Percentiles rank a stretch among this genome's conserved stretches.
These are phyloP conservation scores for Fusarium incarnatum DNA, from an alignment of 2,329 filamentous ascomycete species.

Conservation along the genomic window DNA sequence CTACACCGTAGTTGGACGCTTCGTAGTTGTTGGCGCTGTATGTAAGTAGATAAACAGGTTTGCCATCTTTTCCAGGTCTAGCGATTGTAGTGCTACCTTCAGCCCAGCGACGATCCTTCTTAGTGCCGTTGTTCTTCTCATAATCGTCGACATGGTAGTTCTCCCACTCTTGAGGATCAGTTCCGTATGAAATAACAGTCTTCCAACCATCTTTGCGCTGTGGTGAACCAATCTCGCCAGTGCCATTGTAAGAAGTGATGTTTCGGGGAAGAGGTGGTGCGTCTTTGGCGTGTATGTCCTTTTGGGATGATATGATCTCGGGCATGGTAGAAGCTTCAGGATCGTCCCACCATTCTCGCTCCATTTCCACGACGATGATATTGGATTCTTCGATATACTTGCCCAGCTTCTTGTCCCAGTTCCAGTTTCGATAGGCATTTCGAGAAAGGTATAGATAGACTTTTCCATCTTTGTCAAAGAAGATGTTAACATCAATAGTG, in stretches of 20 bases:
- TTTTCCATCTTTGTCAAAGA: conserved; percentile 55
- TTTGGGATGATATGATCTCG: conserved; percentile 47
- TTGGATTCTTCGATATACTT: conserved; percentile 55
- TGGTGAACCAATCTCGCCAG: conserved; percentile 50
- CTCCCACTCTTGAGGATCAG: conserved; percentile 52
- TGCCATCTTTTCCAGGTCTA: conserved; percentile 36
- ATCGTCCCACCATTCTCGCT: conserved; percentile 53
- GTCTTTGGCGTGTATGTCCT: conserved; percentile 45
- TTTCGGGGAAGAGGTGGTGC: conserved; percentile 45
- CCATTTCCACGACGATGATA: conserved; percentile 53
- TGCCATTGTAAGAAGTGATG: conserved; percentile 52
- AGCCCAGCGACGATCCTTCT: conserved; percentile 53
- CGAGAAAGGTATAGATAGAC: conserved; percentile 53
- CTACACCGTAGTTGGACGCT: conserved; percentile 53
- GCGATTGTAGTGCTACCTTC: conserved; percentile 51
- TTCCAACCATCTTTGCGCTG: conserved; percentile 53
- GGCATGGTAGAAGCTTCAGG: conserved; percentile 51
- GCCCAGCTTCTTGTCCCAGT: conserved; percentile 49
- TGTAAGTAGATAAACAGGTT: conserved; percentile 46
- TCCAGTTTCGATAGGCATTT: conserved; percentile 54
- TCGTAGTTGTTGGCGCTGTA: conserved; percentile 52
- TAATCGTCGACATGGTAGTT: conserved; percentile 53
- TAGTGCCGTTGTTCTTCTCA: conserved; percentile 48
- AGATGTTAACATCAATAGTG: conserved; percentile 61
- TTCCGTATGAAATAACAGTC: conserved; percentile 52